These are phyloP conservation scores for Neonectria magnoliae DNA, from an alignment of 2,329 filamentous ascomycete genomes.

Conservation along the genomic window DNA sequence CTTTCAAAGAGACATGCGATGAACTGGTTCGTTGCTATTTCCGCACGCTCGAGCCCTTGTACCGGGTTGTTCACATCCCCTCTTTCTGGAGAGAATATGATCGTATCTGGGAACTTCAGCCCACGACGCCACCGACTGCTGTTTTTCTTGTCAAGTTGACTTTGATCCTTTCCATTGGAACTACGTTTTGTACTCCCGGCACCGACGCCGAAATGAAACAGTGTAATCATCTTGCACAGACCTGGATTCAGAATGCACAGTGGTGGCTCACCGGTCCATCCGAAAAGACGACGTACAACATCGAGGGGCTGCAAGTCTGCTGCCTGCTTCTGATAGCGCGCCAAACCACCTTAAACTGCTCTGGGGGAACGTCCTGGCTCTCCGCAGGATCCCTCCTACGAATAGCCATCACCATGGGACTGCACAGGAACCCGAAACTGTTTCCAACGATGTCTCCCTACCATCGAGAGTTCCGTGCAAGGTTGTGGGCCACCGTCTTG, in stretches of 20 bases:
- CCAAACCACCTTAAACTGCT: conserved; percentile 41
- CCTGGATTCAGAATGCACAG: conserved; percentile 41
- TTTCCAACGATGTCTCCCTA: conserved; percentile 33
- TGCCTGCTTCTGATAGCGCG: conserved; percentile 38
- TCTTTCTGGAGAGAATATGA: conserved; percentile 38
- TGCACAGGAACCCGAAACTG: conserved; percentile 37
- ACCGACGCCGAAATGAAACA: conserved; percentile 29
- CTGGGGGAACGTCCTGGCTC: conserved; percentile 40
- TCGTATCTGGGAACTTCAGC: conserved; percentile 30
- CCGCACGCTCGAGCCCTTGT: conserved; percentile 41
- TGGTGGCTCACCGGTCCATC: conserved; percentile 41
- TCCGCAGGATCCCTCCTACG: conserved; percentile 38
- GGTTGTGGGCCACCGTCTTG: conserved; percentile 40
- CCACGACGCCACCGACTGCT: conserved; percentile 5
- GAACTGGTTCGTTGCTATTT: conserved; percentile 37
- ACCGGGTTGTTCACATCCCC: conserved; percentile 39
- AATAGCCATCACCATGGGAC: conserved; percentile 41
- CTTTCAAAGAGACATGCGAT: conserved; percentile 31
- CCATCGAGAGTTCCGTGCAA: conserved; percentile 34
- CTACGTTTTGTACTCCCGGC: conserved; percentile 31
- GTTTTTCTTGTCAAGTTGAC: conserved; percentile 37
- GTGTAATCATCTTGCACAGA: conserved; percentile 33
- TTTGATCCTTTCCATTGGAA: conserved; percentile 37
- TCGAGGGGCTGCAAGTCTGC: conserved; percentile 39
- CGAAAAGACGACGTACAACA: conserved; percentile 40